These are phyloP conservation scores for Colletotrichum caudatum DNA, from an alignment of 2,329 filamentous ascomycete genomes.

Conservation along the genomic window DNA sequence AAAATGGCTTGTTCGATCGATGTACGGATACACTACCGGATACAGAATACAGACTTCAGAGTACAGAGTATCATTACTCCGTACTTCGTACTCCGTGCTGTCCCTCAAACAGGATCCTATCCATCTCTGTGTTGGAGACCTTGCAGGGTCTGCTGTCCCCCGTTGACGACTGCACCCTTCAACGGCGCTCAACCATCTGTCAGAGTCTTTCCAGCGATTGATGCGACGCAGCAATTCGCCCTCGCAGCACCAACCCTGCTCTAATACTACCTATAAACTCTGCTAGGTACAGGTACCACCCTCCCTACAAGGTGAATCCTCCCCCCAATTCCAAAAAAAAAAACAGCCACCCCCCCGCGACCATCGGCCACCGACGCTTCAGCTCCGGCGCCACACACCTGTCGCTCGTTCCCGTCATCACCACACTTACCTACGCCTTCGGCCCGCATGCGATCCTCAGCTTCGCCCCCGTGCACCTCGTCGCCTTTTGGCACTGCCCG, in stretches of 20 bases:
- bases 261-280: neutral
- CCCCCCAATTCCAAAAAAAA: neutral
- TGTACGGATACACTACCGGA: no score
- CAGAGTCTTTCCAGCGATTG: neutral
- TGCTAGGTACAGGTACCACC: no score
- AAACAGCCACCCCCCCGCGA: neutral
- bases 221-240: neutral
- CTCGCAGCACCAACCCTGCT: neutral
- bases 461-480: neutral
- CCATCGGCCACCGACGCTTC: neutral
- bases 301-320: no score
- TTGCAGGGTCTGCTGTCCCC: neutral
- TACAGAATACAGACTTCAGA: no score
- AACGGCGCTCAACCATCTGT: neutral
- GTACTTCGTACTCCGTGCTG: neutral
- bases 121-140: neutral
- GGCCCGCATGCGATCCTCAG: neutral
- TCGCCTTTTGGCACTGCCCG: neutral
- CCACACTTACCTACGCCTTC: slow-evolving; percentile 1
- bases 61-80: no score
- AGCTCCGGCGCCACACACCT: slow-evolving; percentile 8
- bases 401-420: slow-evolving; percentile 4
- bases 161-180: neutral
- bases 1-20: neutral
- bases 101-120: slow-evolving; percentile 1